Conservation (phyloP, 140 eudicot genomes). For the Erigeron philadelphicus region DNA sequence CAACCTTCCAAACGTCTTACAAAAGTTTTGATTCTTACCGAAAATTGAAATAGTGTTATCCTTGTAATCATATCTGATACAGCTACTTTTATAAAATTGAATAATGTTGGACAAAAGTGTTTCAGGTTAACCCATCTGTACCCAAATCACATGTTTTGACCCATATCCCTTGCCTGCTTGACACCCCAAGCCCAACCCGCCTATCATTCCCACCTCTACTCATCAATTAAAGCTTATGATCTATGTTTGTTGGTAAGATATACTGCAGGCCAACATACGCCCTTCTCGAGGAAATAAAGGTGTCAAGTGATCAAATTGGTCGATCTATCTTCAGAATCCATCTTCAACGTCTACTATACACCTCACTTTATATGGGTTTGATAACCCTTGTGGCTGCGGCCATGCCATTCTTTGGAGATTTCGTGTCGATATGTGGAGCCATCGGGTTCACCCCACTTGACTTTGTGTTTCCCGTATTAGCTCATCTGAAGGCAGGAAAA, state of each 20-base stretch:
- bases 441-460: constrained; percentile 64
- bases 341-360: constrained; percentile 31
- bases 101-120: neutral
- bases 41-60: neutral
- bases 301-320: constrained; percentile 14
- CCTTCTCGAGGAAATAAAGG: constrained; percentile 38
- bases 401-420: constrained; percentile 59
- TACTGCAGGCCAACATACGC: constrained; percentile 59
- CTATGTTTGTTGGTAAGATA: constrained; percentile 29
- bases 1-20: neutral
- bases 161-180: neutral
- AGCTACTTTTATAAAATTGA: neutral
- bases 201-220: neutral
- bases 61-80: neutral
- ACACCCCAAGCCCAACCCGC: neutral
- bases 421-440: constrained; percentile 61
- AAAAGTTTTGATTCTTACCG: neutral
- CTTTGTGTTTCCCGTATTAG: constrained; percentile 55
- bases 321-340: constrained; percentile 10
- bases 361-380: constrained; percentile 39
- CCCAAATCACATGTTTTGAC: neutral
- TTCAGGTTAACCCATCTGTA: neutral
- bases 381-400: constrained; percentile 55
- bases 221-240: neutral
- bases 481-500: constrained; percentile 47